Evolutionary conservation across 352 stramenopile genomes (phyloP).

Genomic region (Phytophthora pistaciae): DNA sequence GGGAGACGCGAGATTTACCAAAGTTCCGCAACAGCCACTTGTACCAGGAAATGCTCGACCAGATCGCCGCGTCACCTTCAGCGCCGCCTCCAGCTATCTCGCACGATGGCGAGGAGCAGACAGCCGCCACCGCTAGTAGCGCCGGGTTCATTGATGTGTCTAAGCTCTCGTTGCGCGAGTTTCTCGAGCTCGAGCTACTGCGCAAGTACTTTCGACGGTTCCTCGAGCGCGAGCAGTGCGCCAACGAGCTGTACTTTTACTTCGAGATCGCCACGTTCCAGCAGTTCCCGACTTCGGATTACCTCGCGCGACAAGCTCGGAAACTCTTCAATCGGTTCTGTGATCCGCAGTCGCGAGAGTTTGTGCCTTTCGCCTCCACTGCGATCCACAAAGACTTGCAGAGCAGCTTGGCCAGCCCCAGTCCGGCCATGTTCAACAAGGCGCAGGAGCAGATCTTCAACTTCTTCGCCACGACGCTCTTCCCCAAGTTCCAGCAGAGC

Average conservation of each 20-base stretch:
- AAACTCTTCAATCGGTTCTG: slow-evolving; percentile 79
- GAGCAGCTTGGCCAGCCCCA: slow-evolving; percentile 43
- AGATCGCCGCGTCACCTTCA: slow-evolving; percentile 22
- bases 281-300: slow-evolving; percentile 82
- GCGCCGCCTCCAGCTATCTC: slow-evolving; percentile 16
- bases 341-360: slow-evolving; percentile 68
- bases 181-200: slow-evolving; percentile 65
- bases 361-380: slow-evolving; percentile 47
- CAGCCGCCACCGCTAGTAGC: slow-evolving; percentile 8
- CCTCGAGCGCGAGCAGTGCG: slow-evolving; percentile 77
- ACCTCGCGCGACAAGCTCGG: slow-evolving; percentile 67
- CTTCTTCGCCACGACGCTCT: slow-evolving; percentile 74
- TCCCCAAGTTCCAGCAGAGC: slow-evolving; percentile 80
- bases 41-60: slow-evolving; percentile 55
- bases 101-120: slow-evolving; percentile 23
- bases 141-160: slow-evolving; percentile 53
- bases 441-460: slow-evolving; percentile 73
- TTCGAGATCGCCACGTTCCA: slow-evolving; percentile 78
- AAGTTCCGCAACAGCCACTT: slow-evolving; percentile 50
- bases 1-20: slow-evolving; percentile 57
- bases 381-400: slow-evolving; percentile 42
- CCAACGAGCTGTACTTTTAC: slow-evolving; percentile 80
- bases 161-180: slow-evolving; percentile 65
- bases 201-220: slow-evolving; percentile 73
- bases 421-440: slow-evolving; percentile 77